Percentiles rank a stretch among this genome's conserved stretches.
phyloP scores from a whole-genome alignment of 129 eudicot genomes.

The Scalesia atractyloides region DNA sequence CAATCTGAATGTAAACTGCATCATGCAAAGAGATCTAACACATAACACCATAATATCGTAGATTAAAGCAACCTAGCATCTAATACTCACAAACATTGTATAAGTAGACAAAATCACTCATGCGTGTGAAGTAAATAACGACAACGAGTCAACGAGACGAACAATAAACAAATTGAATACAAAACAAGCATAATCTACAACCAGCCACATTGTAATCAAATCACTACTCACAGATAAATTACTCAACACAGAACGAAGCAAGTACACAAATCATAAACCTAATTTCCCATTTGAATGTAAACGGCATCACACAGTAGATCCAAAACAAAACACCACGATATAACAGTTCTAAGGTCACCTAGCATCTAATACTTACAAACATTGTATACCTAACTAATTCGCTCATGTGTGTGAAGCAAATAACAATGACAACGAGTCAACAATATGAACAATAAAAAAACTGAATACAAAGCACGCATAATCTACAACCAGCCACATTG shows the following conservation, averaged over 20 bases:
- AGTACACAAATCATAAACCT: constrained; percentile 23
- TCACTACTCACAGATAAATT: neutral
- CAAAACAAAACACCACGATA: constrained; percentile 14
- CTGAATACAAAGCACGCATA: neutral
- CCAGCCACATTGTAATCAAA: constrained; percentile 12
- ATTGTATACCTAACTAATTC: neutral
- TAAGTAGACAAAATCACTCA: neutral
- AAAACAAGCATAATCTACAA: neutral
- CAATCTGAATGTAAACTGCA: constrained; percentile 9
- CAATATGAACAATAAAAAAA: neutral
- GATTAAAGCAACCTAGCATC: constrained; percentile 1
- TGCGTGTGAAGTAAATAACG: neutral
- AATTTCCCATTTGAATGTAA: constrained; percentile 13
- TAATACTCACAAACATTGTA: constrained; percentile 2
- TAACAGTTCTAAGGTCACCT: neutral
- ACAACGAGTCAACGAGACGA: neutral
- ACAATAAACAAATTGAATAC: neutral
- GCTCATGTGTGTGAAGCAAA: constrained; percentile 1
- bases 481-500: neutral
- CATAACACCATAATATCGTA: constrained; percentile 2
- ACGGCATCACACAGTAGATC: constrained; percentile 5
- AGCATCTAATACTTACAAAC: neutral
- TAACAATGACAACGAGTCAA: neutral
- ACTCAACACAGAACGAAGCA: constrained; percentile 5
- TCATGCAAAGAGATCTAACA: constrained; percentile 10